A percentile compares a stretch with the other conserved stretches of the same genome.
These are phyloP conservation scores for Colletotrichum sp. DNA, from an alignment of 2,329 filamentous ascomycete species.

Conservation along the genomic window DNA sequence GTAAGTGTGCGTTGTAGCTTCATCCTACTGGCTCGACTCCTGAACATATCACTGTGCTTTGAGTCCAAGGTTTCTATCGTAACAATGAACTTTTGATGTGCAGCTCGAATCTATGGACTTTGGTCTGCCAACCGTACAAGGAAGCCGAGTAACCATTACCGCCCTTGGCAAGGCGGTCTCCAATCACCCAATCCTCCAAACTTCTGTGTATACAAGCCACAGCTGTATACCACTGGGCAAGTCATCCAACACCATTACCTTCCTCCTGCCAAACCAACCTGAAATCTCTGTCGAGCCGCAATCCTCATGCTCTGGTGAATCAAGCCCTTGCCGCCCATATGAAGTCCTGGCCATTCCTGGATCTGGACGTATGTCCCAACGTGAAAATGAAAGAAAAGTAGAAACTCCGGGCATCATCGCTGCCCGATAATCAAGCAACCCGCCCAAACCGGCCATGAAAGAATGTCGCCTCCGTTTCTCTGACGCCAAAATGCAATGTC, in stretches of 20 bases:
- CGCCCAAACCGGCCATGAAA: background rate
- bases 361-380: background rate
- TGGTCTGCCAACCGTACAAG: background rate
- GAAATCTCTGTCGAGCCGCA: background rate
- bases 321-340: background rate
- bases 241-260: conserved; percentile 13
- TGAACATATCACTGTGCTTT: background rate
- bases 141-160: background rate
- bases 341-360: background rate
- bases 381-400: conserved; percentile 14
- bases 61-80: background rate
- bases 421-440: background rate
- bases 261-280: background rate
- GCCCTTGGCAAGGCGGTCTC: background rate
- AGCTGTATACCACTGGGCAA: background rate
- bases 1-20: background rate
- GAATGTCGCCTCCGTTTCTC: conserved; percentile 9
- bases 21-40: background rate
- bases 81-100: conserved; percentile 15
- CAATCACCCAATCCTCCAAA: background rate
- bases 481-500: conserved; percentile 17
- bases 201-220: conserved; percentile 1
- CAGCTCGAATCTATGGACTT: conserved; percentile 6
- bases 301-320: background rate
- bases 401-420: background rate